phyloP scores from a whole-genome alignment of 768 basidiomycete species.

The Gloeopeniophorella convolvens region DNA sequence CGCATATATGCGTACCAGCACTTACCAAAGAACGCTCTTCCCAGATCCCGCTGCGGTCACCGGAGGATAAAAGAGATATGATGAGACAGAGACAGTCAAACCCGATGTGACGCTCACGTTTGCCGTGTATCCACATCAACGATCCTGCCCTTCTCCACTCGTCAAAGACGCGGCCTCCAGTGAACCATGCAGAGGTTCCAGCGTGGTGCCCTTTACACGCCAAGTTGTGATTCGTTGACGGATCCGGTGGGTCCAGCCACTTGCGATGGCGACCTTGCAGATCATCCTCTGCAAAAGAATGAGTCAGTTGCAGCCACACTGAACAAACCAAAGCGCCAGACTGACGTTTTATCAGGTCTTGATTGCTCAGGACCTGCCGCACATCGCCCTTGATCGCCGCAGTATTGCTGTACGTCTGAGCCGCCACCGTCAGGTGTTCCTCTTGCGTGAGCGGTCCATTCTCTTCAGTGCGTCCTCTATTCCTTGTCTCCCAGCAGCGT shows the following conservation, averaged over 20 bases:
- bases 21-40: not conserved
- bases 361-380: not conserved
- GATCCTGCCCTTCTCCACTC: not conserved
- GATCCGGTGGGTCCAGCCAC: not conserved
- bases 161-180: not conserved
- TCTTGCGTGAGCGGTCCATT: slow-evolving; percentile 2
- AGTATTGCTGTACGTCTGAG: not conserved
- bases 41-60: not conserved
- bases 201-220: not conserved
- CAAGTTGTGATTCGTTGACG: not conserved
- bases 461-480: not conserved
- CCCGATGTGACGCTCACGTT: not conserved
- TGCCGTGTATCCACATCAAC: not conserved
- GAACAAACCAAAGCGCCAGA: not conserved
- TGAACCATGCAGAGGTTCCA: not conserved
- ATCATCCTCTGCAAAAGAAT: not conserved
- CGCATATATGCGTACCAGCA: too few species aligned
- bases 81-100: not conserved
- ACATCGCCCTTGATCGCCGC: not conserved
- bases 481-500: slow-evolving; percentile 1
- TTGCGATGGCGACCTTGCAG: not conserved
- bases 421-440: not conserved
- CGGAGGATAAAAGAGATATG: not conserved
- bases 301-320: not conserved
- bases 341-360: not conserved